Base-by-base conservation (phyloP, 306 rosid species). In the Gleditsia sinensis region DNA sequence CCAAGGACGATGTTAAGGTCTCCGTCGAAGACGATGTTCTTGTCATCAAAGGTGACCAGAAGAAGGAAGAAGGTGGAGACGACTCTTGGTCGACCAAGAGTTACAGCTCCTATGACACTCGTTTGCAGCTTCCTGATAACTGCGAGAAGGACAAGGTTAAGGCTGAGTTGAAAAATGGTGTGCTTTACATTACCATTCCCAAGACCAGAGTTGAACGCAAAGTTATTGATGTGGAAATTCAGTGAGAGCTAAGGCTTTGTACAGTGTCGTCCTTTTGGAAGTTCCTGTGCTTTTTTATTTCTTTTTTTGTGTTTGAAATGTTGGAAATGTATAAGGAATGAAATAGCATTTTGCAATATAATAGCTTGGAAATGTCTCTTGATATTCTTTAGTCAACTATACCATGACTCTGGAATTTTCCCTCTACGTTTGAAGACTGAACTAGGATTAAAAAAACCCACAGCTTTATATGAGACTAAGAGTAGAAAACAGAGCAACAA, bases 81-180 rank as follows among this genome's bases (percentile, higher is more conserved):
- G 87, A 81, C 25, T 79, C 85, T 1, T 88, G 92, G 96, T 75
- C 85, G 1, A 24, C 74, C 43, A 81, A 34, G 67, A 85, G 88
- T 69, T 59, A 70, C 37, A 87, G 85, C 72, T 83, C 88, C 36
- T 86, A 82, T 45, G 74, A 87, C 46, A 86, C 93, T 2, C 84
- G 91, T 11, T 74, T 93, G 3, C 75, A 43, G 82, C 93, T 93
- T 65, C 93, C 97, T 0, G 87, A 80, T 66, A 85, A 83, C 49
- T 79, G 85, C n/a, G 86, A 93, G 72, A 83, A 84, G 76, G 91
- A 91, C 23, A 83, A 87, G 75, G 81, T 93, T 42, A 84, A 84
- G 67, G 98, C 90, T 7, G 92, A 91, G 86, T 80, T 93, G 66
- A 87, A 89, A 64, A 82, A 93, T 81, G 97, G 97, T n/a, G 98